Conservation (phyloP, 495 filamentous ascomycete genomes). For the Jackrogersella multiformis region DNA sequence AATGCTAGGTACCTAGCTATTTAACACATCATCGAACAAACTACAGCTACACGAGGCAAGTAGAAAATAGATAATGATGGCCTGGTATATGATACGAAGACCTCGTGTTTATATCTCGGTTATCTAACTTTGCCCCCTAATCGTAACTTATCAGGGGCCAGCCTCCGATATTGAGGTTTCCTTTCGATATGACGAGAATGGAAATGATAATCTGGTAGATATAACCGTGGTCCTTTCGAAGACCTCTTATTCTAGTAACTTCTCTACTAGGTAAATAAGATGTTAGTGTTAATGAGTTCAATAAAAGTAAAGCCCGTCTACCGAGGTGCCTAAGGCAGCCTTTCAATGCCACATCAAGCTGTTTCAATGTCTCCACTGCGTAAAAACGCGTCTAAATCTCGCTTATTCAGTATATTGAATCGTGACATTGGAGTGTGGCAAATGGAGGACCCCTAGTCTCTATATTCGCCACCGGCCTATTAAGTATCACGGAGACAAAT, state of each 20-base stretch:
- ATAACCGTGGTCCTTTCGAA: neutral
- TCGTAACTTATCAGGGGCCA: neutral
- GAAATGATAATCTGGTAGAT: neutral
- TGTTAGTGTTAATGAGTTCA: neutral
- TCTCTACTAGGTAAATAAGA: no score
- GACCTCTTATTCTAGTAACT: neutral
- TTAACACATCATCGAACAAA: no score
- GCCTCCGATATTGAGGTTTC: neutral
- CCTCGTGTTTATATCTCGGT: constrained; percentile 15
- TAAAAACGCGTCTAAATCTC: constrained; percentile 21
- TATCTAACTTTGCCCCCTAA: constrained; percentile 6
- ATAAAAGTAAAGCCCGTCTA: neutral
- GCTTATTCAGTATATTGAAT: constrained; percentile 18
- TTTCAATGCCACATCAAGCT: constrained; percentile 2
- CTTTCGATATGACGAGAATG: no score
- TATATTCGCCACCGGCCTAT: constrained; percentile 10
- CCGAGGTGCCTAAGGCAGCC: no score
- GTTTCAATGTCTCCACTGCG: neutral
- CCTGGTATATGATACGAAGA: neutral
- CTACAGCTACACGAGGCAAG: neutral
- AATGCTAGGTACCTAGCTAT: no score
- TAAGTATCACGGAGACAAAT: neutral
- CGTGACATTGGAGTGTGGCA: constrained; percentile 6
- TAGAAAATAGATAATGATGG: neutral
- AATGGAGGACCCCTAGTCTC: constrained; percentile 19